These are phyloP conservation scores for Stephania yunnanensis DNA, from an alignment of 164 flowering plant genomes.

Conservation along the genomic window DNA sequence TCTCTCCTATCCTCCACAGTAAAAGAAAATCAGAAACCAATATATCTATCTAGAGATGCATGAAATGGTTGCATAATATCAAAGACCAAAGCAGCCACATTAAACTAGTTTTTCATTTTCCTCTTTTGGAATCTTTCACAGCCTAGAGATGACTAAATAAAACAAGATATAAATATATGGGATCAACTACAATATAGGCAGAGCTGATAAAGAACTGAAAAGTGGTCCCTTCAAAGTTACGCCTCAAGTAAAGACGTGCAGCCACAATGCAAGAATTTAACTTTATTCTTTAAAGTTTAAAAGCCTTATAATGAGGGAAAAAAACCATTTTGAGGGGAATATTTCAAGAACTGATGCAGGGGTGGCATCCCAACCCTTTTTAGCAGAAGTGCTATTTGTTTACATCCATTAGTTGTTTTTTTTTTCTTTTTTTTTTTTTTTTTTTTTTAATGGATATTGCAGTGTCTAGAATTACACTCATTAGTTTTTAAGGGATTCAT, in stretches of 20 bases:
- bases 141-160: not conserved
- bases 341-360: too few relatives aligned
- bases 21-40: conserved; percentile 3
- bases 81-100: not conserved
- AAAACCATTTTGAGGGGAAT: not conserved
- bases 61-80: not conserved
- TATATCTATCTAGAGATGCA: not conserved
- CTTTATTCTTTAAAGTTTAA: too few relatives aligned
- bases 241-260: not conserved
- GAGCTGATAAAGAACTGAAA: not conserved
- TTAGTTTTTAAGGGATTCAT: too few relatives aligned
- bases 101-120: not conserved
- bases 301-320: not conserved
- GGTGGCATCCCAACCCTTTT: too few relatives aligned
- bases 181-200: not conserved
- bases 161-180: not conserved
- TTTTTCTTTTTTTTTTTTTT: too few relatives aligned
- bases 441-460: too few relatives aligned
- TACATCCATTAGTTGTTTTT: too few relatives aligned
- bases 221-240: not conserved
- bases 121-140: not conserved
- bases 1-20: conserved; percentile 53
- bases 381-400: too few relatives aligned
- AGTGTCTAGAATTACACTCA: too few relatives aligned
- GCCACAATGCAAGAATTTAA: not conserved